A percentile compares a stretch with the other conserved stretches of the same genome.
Conservation (phyloP, 192 early-diverging fungal genomes). For the Backusella morwellensis region DNA sequence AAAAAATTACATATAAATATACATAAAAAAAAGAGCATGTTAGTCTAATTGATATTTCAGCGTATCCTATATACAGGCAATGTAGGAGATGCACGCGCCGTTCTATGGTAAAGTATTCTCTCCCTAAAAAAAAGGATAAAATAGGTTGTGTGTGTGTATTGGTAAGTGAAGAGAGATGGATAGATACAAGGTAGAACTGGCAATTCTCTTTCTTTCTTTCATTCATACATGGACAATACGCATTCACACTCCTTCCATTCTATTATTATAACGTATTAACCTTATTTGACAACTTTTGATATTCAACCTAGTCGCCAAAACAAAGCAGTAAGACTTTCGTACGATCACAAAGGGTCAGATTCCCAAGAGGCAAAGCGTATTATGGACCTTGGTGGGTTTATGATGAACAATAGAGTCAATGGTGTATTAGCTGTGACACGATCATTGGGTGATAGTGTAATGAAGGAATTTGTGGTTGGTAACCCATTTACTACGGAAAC, state of each 20-base stretch:
- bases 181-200: not conserved
- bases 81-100: conserved; percentile 95
- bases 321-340: conserved; percentile 83
- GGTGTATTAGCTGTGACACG: conserved; percentile 96
- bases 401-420: conserved; percentile 98
- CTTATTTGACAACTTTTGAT: not conserved
- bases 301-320: conserved; percentile 62
- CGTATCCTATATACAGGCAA: conserved; percentile 92
- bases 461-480: conserved; percentile 97
- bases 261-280: not conserved
- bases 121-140: not conserved
- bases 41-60: conserved; percentile 33
- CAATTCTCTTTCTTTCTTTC: not conserved
- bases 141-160: not conserved
- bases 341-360: conserved; percentile 99
- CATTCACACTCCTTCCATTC: not conserved
- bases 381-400: conserved; percentile 90
- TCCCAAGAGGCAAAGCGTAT: conserved; percentile 86
- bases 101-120: conserved; percentile 62
- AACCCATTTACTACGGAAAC: conserved; percentile 96
- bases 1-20: not conserved
- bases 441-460: conserved; percentile 89
- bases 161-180: not conserved
- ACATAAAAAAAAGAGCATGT: not conserved
- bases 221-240: not conserved